phyloP scores from a whole-genome alignment of 768 basidiomycete species.

The Rubroboletus satanas region DNA sequence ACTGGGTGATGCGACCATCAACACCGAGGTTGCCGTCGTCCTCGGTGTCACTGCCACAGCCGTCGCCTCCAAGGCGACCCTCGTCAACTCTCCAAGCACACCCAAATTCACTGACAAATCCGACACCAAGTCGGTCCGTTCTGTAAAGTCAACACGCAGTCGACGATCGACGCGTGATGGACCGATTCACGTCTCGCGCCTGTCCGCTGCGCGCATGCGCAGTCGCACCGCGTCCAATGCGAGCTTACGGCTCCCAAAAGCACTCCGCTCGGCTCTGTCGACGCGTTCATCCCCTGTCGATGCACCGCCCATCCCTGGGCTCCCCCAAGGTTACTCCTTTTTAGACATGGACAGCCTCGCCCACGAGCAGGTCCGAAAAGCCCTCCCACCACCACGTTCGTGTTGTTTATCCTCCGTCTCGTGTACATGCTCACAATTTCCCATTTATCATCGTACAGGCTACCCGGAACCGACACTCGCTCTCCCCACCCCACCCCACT shows the following conservation, averaged over 20 bases:
- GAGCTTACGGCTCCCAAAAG: conserved; percentile 57
- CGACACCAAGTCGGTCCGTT: conserved; percentile 25
- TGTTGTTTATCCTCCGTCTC: neutral
- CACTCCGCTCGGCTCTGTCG: conserved; percentile 31
- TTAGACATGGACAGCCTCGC: conserved; percentile 33
- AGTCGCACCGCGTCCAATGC: conserved; percentile 62
- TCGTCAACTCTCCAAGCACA: conserved; percentile 16
- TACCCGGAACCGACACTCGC: conserved; percentile 10
- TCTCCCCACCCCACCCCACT: conserved; percentile 22
- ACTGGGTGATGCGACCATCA: conserved; percentile 22
- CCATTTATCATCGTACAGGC: neutral
- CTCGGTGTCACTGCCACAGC: conserved; percentile 37
- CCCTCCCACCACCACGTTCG: conserved; percentile 16
- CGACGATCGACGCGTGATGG: conserved; percentile 23
- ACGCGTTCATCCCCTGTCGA: conserved; percentile 31
- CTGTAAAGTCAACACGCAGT: conserved; percentile 25
- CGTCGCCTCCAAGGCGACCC: conserved; percentile 35
- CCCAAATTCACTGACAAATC: conserved; percentile 3
- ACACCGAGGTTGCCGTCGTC: conserved; percentile 31
- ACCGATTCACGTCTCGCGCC: conserved; percentile 37
- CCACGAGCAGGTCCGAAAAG: conserved; percentile 31
- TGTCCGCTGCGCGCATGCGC: conserved; percentile 63
- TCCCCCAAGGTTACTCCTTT: conserved; percentile 30
- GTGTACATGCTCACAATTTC: neutral
- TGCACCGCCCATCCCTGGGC: conserved; percentile 29